Percentiles rank a stretch among this genome's conserved stretches.
Evolutionary conservation across 257 asterid genomes (phyloP).

Genomic region (Orobanche coerulescens): DNA sequence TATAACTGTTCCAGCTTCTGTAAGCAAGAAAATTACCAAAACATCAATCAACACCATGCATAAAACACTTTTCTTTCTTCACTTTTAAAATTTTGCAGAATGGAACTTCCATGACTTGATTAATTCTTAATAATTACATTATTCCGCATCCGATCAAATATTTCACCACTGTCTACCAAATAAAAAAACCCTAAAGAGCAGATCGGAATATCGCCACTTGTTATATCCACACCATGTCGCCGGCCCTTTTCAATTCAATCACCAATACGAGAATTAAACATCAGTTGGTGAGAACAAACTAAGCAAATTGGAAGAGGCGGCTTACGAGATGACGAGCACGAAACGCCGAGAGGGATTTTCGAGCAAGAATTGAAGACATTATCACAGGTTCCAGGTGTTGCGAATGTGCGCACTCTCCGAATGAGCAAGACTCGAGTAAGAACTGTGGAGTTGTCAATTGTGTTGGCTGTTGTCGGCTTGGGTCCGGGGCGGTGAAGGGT

Average conservation of each 20-base stretch:
- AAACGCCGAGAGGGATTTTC: constrained; percentile 44
- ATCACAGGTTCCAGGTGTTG: neutral
- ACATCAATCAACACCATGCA: neutral
- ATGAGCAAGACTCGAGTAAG: neutral
- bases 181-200: constrained; percentile 15
- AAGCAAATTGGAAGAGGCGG: neutral
- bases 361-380: constrained; percentile 60
- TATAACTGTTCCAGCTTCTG: neutral
- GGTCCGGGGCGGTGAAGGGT: constrained; percentile 12
- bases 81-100: no score
- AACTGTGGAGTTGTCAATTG: no score
- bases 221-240: neutral
- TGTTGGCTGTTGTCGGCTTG: neutral
- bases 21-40: neutral
- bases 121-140: neutral
- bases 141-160: neutral
- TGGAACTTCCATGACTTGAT: neutral
- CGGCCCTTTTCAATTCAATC: no score
- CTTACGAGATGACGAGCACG: constrained; percentile 63
- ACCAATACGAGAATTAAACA: no score
- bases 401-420: neutral
- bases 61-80: no score
- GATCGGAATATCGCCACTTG: neutral
- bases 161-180: neutral
- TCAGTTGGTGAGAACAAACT: neutral